Base-by-base conservation (phyloP, 441 rosid species). In the Iberis amara region DNA sequence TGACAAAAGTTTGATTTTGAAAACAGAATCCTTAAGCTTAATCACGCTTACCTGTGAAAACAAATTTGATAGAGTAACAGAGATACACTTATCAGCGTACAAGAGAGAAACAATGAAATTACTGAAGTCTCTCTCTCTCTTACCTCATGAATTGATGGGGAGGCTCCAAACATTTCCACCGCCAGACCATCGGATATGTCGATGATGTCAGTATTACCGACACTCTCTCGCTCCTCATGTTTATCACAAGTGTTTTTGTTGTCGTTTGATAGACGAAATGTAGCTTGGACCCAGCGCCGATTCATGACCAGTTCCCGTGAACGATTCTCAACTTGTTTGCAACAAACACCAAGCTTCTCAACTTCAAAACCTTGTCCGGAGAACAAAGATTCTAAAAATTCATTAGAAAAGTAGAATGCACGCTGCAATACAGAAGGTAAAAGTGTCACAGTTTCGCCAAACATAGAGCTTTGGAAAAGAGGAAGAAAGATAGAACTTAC, bases 271-370 rank as follows among this genome's bases (percentile, higher is more conserved):
- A 35, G 54, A 44, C 74, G 67, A 68, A 91, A 88, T 38, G 78
- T 82, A 38, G 94, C 95, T 78, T 91, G 98, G 68, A 88, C 74
- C 98, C 98, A 91, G 48, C 94, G 84, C 79, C 96, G 74, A 68
- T 88, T 85, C 96, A 91, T 88, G 55, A 91, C 79, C 59, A 91
- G 56, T 66, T 88, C 91, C 13, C 87, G 82, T 8, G 91, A 79
- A 42, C 94, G 87, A 59, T 88, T 91, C 79, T 88, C 95, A 60
- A 91, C 91, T 83, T 91, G 85, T 73, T 88, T 91, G 79, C 85
- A 80, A 66, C 84, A 85, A 63, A 88, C 63, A 67, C 58, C 83
- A 55, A 88, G 67, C 55, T 88, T 89, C 77, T 88, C 89, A 59
- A 77, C 82, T 51, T 71, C 70, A 59, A 85, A 83, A 59, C 94